These are phyloP conservation scores for Cyclospora cayetanensis DNA, from an alignment of 169 alveolate species.

Conservation along the genomic window DNA sequence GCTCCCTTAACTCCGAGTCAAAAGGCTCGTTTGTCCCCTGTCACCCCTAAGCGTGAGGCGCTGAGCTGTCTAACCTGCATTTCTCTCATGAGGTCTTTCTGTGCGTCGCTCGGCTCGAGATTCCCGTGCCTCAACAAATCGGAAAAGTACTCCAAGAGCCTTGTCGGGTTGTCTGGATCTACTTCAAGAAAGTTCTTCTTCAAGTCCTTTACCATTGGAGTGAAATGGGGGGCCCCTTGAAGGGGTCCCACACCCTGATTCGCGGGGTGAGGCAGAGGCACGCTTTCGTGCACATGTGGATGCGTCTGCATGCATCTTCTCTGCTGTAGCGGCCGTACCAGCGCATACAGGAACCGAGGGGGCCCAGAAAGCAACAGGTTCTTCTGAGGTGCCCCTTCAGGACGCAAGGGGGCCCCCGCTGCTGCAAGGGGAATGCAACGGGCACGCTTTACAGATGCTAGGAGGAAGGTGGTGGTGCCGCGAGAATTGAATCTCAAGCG, in stretches of 20 bases:
- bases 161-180: slow-evolving; percentile 43
- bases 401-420: background rate
- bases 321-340: background rate
- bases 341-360: background rate
- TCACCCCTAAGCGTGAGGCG: too few relatives aligned
- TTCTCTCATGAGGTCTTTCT: slow-evolving; percentile 27
- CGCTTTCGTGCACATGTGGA: background rate
- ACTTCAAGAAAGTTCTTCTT: background rate
- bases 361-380: too few relatives aligned
- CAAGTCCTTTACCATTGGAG: background rate
- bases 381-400: background rate
- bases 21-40: too few relatives aligned
- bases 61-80: slow-evolving; percentile 58
- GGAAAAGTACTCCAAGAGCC: background rate
- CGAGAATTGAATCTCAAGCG: too few relatives aligned
- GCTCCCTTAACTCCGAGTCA: too few relatives aligned
- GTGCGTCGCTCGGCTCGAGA: slow-evolving; percentile 43
- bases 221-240: slow-evolving; percentile 11
- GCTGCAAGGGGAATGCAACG: background rate
- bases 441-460: too few relatives aligned
- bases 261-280: background rate
- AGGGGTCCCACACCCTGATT: background rate
- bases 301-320: background rate
- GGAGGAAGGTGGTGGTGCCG: too few relatives aligned
- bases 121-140: background rate